These are phyloP conservation scores for Pueraria montana DNA, from an alignment of 306 rosid species.

Conservation along the genomic window DNA sequence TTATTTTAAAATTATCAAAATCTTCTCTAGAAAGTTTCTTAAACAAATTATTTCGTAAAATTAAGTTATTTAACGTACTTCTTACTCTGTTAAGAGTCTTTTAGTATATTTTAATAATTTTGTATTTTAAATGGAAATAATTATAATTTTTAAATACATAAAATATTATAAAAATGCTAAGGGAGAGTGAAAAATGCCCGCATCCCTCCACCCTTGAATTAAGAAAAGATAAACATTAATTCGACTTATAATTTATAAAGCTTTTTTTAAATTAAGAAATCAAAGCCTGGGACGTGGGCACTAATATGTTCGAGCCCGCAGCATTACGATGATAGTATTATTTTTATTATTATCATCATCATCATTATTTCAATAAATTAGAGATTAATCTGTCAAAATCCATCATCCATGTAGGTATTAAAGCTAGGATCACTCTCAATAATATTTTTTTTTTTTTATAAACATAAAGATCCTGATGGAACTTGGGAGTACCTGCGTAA, in stretches of 20 bases:
- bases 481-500: not conserved
- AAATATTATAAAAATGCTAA: not conserved
- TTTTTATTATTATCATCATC: not conserved
- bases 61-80: not conserved
- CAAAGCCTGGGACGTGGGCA: not conserved
- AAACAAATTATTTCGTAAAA: not conserved
- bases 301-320: not conserved
- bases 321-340: not conserved
- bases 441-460: not conserved
- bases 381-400: not conserved
- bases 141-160: not conserved
- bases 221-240: not conserved
- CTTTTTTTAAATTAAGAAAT: not conserved
- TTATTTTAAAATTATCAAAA: not conserved
- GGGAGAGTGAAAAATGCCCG: not conserved
- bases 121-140: not conserved
- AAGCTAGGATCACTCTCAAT: not conserved
- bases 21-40: not conserved
- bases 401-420: not conserved
- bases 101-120: not conserved
- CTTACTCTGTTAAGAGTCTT: not conserved
- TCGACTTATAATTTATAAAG: not conserved
- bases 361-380: not conserved
- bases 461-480: not conserved
- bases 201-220: not conserved